These are phyloP conservation scores for Auricularia cornea DNA, from an alignment of 768 basidiomycete species.

Conservation along the genomic window DNA sequence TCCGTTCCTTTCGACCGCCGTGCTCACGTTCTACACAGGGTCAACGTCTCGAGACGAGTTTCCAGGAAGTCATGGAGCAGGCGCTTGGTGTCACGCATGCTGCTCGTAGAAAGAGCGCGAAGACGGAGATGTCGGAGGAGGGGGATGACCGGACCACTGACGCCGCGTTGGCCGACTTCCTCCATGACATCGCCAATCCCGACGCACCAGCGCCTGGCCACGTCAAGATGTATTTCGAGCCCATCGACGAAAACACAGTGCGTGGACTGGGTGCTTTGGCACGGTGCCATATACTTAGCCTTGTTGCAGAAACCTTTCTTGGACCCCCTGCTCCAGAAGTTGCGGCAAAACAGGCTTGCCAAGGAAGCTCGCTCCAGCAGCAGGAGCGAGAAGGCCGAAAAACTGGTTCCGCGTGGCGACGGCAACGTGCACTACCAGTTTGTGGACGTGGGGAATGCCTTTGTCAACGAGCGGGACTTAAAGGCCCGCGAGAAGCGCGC, in stretches of 20 bases:
- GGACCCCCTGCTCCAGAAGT: neutral
- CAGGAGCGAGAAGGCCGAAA: neutral
- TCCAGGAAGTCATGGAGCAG: neutral
- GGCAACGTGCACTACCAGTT: neutral
- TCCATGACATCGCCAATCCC: neutral
- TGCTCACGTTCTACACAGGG: neutral
- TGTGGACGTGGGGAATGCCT: neutral
- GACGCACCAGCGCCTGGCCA: neutral
- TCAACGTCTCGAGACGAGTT: neutral
- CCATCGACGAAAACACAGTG: neutral
- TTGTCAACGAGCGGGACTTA: neutral
- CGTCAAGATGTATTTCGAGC: conserved; percentile 1
- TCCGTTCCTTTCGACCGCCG: neutral
- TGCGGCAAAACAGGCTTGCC: neutral
- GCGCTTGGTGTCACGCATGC: neutral
- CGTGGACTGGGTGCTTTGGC: neutral
- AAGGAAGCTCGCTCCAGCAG: neutral
- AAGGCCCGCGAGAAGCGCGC: neutral
- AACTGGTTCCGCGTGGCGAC: neutral
- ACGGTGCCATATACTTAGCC: neutral
- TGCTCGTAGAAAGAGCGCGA: neutral
- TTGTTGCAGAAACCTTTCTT: neutral
- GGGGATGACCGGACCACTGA: neutral
- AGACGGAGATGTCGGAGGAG: neutral
- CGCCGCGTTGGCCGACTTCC: neutral